Base-by-base conservation (phyloP, 2,329 filamentous ascomycete genomes). In the Whalleya microplaca region DNA sequence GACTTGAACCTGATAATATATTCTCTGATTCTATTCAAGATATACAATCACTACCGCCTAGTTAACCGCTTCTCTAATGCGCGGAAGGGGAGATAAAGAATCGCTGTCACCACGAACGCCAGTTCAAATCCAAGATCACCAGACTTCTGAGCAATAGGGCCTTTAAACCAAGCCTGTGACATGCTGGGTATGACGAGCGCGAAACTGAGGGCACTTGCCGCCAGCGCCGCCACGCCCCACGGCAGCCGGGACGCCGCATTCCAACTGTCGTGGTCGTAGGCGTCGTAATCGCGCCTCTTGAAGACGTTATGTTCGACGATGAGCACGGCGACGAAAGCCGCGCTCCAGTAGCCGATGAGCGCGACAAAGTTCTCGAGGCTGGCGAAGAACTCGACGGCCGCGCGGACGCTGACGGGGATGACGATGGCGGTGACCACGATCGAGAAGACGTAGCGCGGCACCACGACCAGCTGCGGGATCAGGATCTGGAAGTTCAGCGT, bases 91-190 rank as follows among this genome's bases (percentile, higher is more conserved):
- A 78, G 54, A 59, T 81, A 80, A 21, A 80, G 60, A 53, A 76
- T 43, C n/a, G 71, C 71, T 8, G 75, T 76, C 10, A 80, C 67
- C 23, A 77, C 76, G 65, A 88, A 81, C 0, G 85, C 85, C 68
- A 86, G 72, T 73, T 89, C 86, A 55, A 89, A 87, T 0, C 86
- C 86, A 67, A 89, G 82, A 61, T 89, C 85, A 0, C 86, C 86
- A 10, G 84, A 85, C 37, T 64, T 79, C 69, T 78, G 71, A 0
- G 84, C 85, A 62, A 88, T 82, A 0, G 84, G 84, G 0, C 85
- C 85, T 8, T 77, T 81, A 65, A 80, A 87, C 84, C 84, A 87
- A 3, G 78, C 80, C 69, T 86, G 82, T 9, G 76, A 77, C 80
- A 87, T 87, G 29, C 80, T 82, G 0, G 85, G 84, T 6, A 87